Conservation (phyloP, 1,139 yeast species). For the Candida albicans region DNA sequence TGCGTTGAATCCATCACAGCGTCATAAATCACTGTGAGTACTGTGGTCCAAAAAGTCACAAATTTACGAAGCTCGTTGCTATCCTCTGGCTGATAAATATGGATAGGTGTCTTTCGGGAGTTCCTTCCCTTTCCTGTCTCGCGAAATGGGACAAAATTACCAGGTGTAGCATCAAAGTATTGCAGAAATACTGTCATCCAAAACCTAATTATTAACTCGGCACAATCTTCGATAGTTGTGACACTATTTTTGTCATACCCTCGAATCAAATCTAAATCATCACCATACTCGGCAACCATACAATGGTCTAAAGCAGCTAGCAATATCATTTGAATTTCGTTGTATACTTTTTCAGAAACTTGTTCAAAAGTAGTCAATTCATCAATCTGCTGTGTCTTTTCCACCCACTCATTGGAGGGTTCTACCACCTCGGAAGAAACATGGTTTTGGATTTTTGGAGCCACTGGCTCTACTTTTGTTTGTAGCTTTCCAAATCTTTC, state of each 20-base stretch:
- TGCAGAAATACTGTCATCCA: conserved; percentile 62
- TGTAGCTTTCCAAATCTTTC: conserved; percentile 20
- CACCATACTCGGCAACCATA: conserved; percentile 58
- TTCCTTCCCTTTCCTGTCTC: conserved; percentile 20
- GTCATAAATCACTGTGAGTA: conserved; percentile 42
- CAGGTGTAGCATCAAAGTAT: conserved; percentile 29
- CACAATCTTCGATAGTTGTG: conserved; percentile 40
- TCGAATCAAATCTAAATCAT: conserved; percentile 49
- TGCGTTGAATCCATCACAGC: conserved; percentile 39
- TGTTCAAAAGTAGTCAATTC: conserved; percentile 9
- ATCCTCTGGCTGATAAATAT: conserved; percentile 28
- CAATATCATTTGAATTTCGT: conserved; percentile 45
- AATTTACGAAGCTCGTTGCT: conserved; percentile 36
- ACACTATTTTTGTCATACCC: conserved; percentile 44
- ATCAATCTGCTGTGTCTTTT: conserved; percentile 9
- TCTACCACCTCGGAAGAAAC: background rate
- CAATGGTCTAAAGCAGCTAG: conserved; percentile 51
- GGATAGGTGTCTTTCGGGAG: conserved; percentile 21
- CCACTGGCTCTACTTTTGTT: conserved; percentile 3
- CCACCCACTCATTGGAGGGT: conserved; percentile 15
- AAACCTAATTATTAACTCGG: conserved; percentile 43
- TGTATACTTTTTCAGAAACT: conserved; percentile 20
- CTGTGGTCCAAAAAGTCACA: conserved; percentile 51
- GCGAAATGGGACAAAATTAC: conserved; percentile 27
- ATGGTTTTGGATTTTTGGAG: background rate